Percentiles rank a stretch among this genome's conserved stretches.
These are phyloP conservation scores for Pythium vanterpoolii DNA, from an alignment of 352 stramenopile genomes.

Conservation along the genomic window DNA sequence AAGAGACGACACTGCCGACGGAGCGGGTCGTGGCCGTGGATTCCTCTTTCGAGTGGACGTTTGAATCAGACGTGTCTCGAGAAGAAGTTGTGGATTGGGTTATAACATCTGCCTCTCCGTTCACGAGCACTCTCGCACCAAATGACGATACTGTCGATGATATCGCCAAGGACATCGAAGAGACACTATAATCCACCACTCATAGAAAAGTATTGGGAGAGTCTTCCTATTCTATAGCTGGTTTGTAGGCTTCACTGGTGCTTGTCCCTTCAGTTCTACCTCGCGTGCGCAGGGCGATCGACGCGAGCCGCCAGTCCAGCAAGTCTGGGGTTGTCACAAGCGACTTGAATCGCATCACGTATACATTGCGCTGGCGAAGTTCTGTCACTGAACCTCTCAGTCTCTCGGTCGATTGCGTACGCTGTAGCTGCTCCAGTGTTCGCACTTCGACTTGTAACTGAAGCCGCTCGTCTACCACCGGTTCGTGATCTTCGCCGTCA, in stretches of 20 bases:
- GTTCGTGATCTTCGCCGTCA: neutral
- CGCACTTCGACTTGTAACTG: constrained; percentile 18
- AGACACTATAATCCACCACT: neutral
- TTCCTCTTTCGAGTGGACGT: constrained; percentile 40
- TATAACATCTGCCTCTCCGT: constrained; percentile 31
- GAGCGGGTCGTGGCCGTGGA: constrained; percentile 17
- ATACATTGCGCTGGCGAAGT: constrained; percentile 11
- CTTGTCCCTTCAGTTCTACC: neutral
- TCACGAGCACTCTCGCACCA: constrained; percentile 7
- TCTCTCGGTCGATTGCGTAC: neutral
- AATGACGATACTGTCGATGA: constrained; percentile 7
- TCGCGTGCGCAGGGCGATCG: constrained; percentile 10
- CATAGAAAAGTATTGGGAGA: neutral
- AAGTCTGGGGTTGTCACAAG: constrained; percentile 7
- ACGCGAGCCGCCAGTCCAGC: constrained; percentile 19
- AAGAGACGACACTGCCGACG: neutral
- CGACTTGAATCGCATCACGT: constrained; percentile 13
- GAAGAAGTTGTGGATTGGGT: constrained; percentile 36
- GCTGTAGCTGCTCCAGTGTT: neutral
- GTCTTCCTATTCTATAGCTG: neutral
- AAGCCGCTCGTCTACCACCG: constrained; percentile 10
- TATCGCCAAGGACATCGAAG: neutral
- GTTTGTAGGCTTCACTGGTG: neutral
- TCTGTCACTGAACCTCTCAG: neutral
- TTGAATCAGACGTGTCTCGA: constrained; percentile 41